Conservation (phyloP, 78 protist species). For the Emiliania huxleyi region DNA sequence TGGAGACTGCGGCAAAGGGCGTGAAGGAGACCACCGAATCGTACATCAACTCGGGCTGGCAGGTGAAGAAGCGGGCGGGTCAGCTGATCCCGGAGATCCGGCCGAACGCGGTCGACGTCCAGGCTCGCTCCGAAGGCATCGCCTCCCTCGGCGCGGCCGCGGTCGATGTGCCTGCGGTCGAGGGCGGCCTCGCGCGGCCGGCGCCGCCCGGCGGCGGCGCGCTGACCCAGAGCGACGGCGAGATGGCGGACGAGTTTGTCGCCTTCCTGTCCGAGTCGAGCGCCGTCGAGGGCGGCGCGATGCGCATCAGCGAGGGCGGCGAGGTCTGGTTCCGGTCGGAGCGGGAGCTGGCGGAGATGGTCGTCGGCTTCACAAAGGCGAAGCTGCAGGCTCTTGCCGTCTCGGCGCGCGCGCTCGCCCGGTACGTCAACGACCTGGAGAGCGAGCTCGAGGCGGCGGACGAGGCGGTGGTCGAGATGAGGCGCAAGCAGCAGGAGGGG, state of each 20-base stretch:
- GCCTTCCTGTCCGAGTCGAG: background rate
- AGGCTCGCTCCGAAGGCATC: background rate
- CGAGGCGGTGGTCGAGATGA: background rate
- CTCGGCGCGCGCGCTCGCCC: conserved; percentile 21
- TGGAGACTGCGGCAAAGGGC: background rate
- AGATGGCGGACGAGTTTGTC: background rate
- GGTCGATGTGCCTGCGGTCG: background rate
- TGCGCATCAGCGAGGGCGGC: background rate
- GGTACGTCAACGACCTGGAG: background rate
- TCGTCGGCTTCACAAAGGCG: background rate
- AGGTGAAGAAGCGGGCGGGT: conserved; percentile 15
- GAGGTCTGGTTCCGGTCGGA: background rate
- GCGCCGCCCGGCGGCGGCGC: background rate
- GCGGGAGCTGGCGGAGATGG: background rate
- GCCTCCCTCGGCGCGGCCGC: background rate
- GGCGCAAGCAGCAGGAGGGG: background rate
- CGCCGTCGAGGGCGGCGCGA: background rate
- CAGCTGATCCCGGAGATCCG: background rate
- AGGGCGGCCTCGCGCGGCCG: background rate
- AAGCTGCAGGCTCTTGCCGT: background rate
- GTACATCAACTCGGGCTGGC: background rate
- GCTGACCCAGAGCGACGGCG: background rate
- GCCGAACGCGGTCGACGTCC: background rate
- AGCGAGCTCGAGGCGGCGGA: conserved; percentile 18
- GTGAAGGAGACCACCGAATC: background rate